These are phyloP conservation scores for Helminthosporium solani DNA, from an alignment of 2,329 filamentous ascomycete species.

Conservation along the genomic window DNA sequence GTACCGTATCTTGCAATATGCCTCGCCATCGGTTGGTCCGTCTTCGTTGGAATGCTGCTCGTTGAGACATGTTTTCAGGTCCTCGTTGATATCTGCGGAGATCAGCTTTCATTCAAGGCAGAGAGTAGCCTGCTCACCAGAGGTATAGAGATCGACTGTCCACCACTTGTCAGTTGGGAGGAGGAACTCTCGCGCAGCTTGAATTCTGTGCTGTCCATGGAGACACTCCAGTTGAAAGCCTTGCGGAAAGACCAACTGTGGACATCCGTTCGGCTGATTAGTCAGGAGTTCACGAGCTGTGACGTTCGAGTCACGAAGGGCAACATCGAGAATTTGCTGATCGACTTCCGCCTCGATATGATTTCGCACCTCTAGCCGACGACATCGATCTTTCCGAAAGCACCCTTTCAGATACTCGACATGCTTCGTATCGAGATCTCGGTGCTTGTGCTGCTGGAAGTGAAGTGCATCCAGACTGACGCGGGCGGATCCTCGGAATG, in stretches of 20 bases:
- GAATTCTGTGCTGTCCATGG: background rate
- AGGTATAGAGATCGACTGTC: constrained; percentile 5
- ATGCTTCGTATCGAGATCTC: too few species aligned
- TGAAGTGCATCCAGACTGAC: constrained; percentile 5
- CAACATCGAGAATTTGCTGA: too few species aligned
- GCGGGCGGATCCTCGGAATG: constrained; percentile 5
- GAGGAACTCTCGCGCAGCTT: background rate
- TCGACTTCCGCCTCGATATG: too few species aligned
- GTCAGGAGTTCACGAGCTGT: too few species aligned
- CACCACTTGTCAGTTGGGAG: background rate
- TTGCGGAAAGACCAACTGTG: too few species aligned
- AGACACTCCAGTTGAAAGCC: constrained; percentile 1
- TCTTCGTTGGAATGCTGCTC: constrained; percentile 12
- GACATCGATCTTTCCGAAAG: too few species aligned
- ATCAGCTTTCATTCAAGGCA: too few species aligned
- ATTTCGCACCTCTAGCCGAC: too few species aligned
- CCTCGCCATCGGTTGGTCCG: constrained; percentile 11
- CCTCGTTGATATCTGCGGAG: background rate
- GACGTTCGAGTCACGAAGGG: too few species aligned
- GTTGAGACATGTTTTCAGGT: constrained; percentile 6
- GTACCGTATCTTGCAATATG: constrained; percentile 19
- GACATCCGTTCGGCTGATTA: too few species aligned
- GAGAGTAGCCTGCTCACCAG: background rate
- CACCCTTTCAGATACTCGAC: too few species aligned
- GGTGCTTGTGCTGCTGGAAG: background rate